Conservation (phyloP, 208 protist genomes). For the Crithidia thermophila region DNA sequence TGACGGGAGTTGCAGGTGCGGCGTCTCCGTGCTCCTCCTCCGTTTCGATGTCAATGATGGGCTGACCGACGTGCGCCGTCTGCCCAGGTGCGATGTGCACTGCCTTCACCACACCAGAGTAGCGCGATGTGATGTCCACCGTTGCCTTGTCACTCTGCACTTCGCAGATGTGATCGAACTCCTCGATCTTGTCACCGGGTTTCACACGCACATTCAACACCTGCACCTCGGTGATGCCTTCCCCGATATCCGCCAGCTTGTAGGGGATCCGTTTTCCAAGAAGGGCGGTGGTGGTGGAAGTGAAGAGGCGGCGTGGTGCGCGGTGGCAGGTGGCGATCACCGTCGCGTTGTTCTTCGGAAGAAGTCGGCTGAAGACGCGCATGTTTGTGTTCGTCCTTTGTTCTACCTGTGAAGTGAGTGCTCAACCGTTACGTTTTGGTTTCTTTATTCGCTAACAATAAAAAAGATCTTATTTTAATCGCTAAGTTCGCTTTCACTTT, state of each 20-base stretch:
- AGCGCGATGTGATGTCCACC: conserved; percentile 93
- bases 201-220: conserved; percentile 94
- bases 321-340: background rate
- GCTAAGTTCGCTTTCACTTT: too few species aligned
- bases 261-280: conserved; percentile 59
- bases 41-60: conserved; percentile 89
- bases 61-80: conserved; percentile 80
- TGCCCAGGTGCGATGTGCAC: conserved; percentile 79
- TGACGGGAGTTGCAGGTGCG: background rate
- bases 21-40: conserved; percentile 20
- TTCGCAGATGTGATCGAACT: conserved; percentile 95
- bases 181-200: conserved; percentile 86
- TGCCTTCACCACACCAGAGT: conserved; percentile 82
- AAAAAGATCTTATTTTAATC: too few species aligned
- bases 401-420: background rate
- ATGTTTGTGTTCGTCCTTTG: background rate
- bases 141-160: conserved; percentile 95
- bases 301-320: background rate
- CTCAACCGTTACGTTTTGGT: background rate
- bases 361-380: conserved; percentile 14
- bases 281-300: conserved; percentile 14
- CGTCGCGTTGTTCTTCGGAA: background rate
- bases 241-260: conserved; percentile 95
- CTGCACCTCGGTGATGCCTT: conserved; percentile 96
- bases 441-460: too few species aligned